Percentiles rank a stretch among this genome's conserved stretches.
These are phyloP conservation scores for Tylopilus felleus DNA, from an alignment of 768 basidiomycete species.

Conservation along the genomic window DNA sequence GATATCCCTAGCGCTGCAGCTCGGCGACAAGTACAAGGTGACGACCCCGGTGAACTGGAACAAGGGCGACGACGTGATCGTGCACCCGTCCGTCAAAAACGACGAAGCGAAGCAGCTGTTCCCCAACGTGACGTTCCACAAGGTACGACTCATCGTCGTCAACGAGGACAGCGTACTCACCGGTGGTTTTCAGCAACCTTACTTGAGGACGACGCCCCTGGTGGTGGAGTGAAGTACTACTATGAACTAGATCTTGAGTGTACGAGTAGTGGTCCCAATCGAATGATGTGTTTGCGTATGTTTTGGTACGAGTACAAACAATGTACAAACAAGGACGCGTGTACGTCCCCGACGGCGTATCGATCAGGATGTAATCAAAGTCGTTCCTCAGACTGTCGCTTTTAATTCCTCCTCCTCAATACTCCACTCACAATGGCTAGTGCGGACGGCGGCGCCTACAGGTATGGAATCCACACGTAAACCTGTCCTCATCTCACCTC, in stretches of 20 bases:
- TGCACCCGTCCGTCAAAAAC: slow-evolving; percentile 77
- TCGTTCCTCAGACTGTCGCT: slow-evolving; percentile 18
- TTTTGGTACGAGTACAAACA: slow-evolving; percentile 22
- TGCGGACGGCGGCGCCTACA: slow-evolving; percentile 80
- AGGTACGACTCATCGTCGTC: slow-evolving; percentile 44
- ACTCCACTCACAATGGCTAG: slow-evolving; percentile 57
- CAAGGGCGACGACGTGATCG: slow-evolving; percentile 90
- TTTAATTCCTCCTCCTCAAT: slow-evolving; percentile 18
- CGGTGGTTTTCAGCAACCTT: slow-evolving; percentile 50
- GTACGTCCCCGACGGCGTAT: slow-evolving; percentile 28
- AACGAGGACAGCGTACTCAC: neutral
- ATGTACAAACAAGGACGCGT: slow-evolving; percentile 28
- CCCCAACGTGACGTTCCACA: slow-evolving; percentile 77
- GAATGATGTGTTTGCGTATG: slow-evolving; percentile 12
- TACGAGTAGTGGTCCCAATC: neutral
- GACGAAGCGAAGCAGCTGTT: slow-evolving; percentile 92
- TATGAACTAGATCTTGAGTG: too few relatives aligned
- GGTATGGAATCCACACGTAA: slow-evolving; percentile 37
- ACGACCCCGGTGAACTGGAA: slow-evolving; percentile 96
- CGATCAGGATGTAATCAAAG: slow-evolving; percentile 10
- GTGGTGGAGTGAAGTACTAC: slow-evolving; percentile 17
- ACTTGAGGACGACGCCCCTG: slow-evolving; percentile 79
- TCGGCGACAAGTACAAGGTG: slow-evolving; percentile 80
- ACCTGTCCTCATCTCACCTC: slow-evolving; percentile 20
- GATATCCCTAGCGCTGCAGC: slow-evolving; percentile 62